Percentiles rank a stretch among this genome's conserved stretches.
These are phyloP conservation scores for Zygosaccharomyces gambellarensis DNA, from an alignment of 805 yeast genomes.

Conservation along the genomic window DNA sequence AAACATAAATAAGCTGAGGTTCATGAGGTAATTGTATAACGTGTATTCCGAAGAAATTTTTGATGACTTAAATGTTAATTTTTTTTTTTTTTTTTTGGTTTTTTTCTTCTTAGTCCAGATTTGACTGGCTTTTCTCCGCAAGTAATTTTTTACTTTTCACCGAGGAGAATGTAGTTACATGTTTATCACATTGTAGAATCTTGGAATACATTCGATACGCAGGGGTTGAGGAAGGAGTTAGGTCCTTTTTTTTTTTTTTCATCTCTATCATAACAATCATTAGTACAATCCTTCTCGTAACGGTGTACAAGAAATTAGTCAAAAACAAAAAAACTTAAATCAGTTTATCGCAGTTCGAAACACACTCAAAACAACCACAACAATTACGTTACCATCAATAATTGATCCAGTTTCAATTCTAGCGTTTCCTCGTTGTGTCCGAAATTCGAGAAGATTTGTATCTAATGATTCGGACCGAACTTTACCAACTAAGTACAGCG, in stretches of 20 bases:
- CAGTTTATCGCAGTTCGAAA: too few relatives aligned
- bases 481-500: neutral
- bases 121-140: too few relatives aligned
- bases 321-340: too few relatives aligned
- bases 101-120: neutral
- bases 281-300: too few relatives aligned
- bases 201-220: too few relatives aligned
- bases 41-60: neutral
- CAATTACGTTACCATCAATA: neutral
- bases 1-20: neutral
- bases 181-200: too few relatives aligned
- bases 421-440: neutral
- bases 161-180: too few relatives aligned
- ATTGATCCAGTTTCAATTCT: neutral
- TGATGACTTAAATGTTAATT: neutral
- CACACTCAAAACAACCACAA: neutral
- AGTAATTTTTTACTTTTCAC: too few relatives aligned
- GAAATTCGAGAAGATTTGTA: neutral
- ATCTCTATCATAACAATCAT: too few relatives aligned
- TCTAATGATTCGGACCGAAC: neutral
- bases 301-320: too few relatives aligned
- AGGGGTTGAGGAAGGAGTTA: too few relatives aligned
- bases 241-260: too few relatives aligned
- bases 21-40: neutral
- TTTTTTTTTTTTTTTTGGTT: neutral